Conservation (phyloP, 305 asterid genomes). For the Petunia hybrid region DNA sequence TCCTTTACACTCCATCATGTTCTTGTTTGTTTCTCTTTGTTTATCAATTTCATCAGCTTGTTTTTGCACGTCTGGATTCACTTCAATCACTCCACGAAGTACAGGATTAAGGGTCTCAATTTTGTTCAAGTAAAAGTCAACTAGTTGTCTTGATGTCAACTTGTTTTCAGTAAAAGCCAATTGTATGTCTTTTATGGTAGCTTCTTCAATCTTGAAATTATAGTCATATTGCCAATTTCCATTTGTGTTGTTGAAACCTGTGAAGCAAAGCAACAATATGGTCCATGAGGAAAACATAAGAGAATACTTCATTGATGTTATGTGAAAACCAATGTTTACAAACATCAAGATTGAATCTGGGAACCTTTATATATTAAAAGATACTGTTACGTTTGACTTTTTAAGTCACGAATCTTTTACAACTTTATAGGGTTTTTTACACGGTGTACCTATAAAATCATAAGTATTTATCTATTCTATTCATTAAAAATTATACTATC, state of each 20-base stretch:
- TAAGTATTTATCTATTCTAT: too few relatives aligned
- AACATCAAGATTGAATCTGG: too few relatives aligned
- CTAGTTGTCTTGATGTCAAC: constrained; percentile 63
- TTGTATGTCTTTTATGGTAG: constrained; percentile 57
- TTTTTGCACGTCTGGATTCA: constrained; percentile 60
- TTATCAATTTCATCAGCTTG: constrained; percentile 61
- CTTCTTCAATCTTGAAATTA: constrained; percentile 58
- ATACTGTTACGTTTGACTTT: too few relatives aligned
- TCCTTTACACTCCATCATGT: background rate
- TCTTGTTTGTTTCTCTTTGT: constrained; percentile 39
- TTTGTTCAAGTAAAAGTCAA: constrained; percentile 56
- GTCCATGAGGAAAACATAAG: too few relatives aligned
- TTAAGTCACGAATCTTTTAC: too few relatives aligned
- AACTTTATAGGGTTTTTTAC: too few relatives aligned
- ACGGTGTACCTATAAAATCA: too few relatives aligned
- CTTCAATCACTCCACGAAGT: constrained; percentile 65
- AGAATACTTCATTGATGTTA: too few relatives aligned
- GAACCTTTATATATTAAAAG: too few relatives aligned
- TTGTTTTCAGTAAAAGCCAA: constrained; percentile 51
- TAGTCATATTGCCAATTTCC: background rate
- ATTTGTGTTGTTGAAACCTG: background rate
- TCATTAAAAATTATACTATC: too few relatives aligned
- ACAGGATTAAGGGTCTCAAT: constrained; percentile 59
- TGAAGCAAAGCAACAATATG: too few relatives aligned
- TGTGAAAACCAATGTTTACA: too few relatives aligned